Conservation (phyloP, 352 stramenopile genomes). For the Chloridella minuta region DNA sequence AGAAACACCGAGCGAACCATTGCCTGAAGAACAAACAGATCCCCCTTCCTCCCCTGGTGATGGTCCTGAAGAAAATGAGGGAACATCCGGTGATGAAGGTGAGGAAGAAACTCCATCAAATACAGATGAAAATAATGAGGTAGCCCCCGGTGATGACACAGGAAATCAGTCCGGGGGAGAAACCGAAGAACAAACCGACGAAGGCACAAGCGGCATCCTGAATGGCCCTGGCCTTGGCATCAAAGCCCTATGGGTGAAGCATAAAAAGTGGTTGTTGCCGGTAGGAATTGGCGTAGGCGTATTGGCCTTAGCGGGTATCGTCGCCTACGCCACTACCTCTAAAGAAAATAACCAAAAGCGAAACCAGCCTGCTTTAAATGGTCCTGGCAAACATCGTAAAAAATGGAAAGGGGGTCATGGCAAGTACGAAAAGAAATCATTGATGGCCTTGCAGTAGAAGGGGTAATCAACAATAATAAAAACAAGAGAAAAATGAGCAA, state of each 20-base stretch:
- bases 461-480: conserved; percentile 9
- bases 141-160: not conserved
- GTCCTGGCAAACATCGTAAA: not conserved
- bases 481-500: conserved; percentile 5
- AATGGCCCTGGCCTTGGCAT: not conserved
- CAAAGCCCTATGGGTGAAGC: not conserved
- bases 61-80: no score
- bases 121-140: not conserved
- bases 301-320: not conserved
- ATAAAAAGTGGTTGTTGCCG: not conserved
- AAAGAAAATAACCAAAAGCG: not conserved
- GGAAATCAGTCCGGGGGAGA: not conserved
- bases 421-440: not conserved
- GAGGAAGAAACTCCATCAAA: not conserved
- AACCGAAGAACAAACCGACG: not conserved
- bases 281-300: not conserved
- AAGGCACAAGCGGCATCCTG: not conserved
- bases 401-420: not conserved
- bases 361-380: not conserved
- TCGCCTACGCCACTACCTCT: not conserved
- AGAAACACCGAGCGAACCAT: no score
- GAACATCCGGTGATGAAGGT: no score
- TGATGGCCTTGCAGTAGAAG: not conserved
- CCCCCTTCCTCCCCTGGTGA: no score
- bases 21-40: no score